Conservation (phyloP, 305 asterid genomes). For the Fraxinus baroniana region DNA sequence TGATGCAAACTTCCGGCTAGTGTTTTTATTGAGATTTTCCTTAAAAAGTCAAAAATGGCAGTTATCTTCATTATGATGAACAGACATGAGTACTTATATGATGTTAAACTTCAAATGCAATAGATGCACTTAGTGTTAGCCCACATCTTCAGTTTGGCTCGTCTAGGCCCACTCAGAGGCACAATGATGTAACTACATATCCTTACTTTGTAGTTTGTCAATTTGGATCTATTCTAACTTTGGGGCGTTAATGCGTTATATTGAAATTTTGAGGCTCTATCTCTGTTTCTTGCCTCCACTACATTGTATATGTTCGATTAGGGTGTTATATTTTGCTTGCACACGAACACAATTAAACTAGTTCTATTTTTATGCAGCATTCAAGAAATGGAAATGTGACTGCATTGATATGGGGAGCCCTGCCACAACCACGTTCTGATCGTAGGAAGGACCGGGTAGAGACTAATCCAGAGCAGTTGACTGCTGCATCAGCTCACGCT, state of each 20-base stretch:
- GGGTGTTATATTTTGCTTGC: background rate
- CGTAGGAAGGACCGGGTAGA: conserved; percentile 95
- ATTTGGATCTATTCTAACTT: background rate
- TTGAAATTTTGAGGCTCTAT: background rate
- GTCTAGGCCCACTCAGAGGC: background rate
- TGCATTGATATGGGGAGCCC: conserved; percentile 96
- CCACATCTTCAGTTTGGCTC: background rate
- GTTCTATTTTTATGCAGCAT: conserved; percentile 42
- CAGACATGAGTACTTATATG: background rate
- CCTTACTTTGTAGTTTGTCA: background rate
- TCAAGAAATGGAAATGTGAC: conserved; percentile 68
- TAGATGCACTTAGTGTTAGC: background rate
- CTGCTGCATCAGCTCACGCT: conserved; percentile 96
- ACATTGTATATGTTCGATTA: background rate
- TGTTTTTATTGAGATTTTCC: background rate
- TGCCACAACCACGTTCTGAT: conserved; percentile 99
- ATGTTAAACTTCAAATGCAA: background rate
- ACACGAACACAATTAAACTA: conserved; percentile 8
- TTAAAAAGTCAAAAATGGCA: background rate
- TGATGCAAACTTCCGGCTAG: background rate
- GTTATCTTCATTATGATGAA: background rate
- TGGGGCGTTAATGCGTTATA: background rate
- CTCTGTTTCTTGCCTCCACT: background rate
- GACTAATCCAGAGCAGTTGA: conserved; percentile 98
- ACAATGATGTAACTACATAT: background rate